Percentiles rank a stretch among this genome's conserved stretches.
Evolutionary conservation across 2,329 filamentous ascomycete species (phyloP).

Genomic region (Botrytis deweyae): DNA sequence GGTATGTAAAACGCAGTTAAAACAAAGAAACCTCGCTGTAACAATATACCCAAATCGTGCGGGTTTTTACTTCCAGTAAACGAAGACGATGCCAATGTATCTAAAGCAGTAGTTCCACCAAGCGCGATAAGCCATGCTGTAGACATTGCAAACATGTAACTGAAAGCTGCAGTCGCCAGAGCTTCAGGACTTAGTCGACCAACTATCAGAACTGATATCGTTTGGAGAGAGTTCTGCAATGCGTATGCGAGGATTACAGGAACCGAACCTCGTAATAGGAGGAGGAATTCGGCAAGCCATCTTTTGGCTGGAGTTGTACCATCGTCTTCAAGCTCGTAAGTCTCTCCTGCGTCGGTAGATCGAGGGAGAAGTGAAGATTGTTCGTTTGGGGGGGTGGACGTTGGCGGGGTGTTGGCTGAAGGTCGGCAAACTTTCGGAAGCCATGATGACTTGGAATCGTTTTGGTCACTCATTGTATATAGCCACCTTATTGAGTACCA

Average conservation of each 20-base stretch:
- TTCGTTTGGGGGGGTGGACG: slow-evolving; percentile 35
- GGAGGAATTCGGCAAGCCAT: slow-evolving; percentile 60
- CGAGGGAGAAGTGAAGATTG: slow-evolving; percentile 35
- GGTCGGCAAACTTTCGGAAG: slow-evolving; percentile 33
- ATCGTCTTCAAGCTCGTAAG: slow-evolving; percentile 33
- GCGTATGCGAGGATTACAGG: slow-evolving; percentile 84
- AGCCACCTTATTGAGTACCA: not conserved
- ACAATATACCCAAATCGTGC: slow-evolving; percentile 72
- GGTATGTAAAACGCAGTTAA: slow-evolving; percentile 70
- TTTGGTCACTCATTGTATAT: slow-evolving; percentile 21
- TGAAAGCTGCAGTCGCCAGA: slow-evolving; percentile 78
- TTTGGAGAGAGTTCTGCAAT: slow-evolving; percentile 83
- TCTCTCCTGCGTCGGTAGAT: slow-evolving; percentile 29
- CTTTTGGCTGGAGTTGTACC: slow-evolving; percentile 27
- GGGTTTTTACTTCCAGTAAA: slow-evolving; percentile 81
- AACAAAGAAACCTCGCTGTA: slow-evolving; percentile 75
- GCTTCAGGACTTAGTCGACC: slow-evolving; percentile 77
- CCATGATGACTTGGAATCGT: slow-evolving; percentile 34
- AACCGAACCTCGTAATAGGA: slow-evolving; percentile 66
- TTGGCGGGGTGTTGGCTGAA: slow-evolving; percentile 23
- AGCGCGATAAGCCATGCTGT: slow-evolving; percentile 85
- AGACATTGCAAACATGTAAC: slow-evolving; percentile 92
- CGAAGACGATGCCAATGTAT: slow-evolving; percentile 78
- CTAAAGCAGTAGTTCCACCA: slow-evolving; percentile 81
- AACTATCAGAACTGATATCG: slow-evolving; percentile 76